Conservation (phyloP, 495 filamentous ascomycete species). For the Neurospora africana region DNA sequence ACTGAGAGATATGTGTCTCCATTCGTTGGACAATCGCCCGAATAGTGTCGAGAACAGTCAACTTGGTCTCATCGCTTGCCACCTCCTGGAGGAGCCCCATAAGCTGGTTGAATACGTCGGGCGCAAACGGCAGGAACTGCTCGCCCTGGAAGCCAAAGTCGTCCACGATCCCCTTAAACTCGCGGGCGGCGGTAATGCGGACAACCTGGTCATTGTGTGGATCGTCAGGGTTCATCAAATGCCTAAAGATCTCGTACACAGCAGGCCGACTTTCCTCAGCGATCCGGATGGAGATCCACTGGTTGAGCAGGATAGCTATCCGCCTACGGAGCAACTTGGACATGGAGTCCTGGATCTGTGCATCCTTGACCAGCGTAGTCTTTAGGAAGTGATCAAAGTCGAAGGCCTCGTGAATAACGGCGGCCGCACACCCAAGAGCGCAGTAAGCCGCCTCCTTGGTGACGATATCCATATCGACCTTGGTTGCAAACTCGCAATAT, state of each 20-base stretch:
- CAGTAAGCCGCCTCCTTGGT: slow-evolving; percentile 91
- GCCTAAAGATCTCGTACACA: slow-evolving; percentile 83
- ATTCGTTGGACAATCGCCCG: slow-evolving; percentile 68
- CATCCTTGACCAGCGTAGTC: slow-evolving; percentile 64
- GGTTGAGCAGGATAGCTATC: slow-evolving; percentile 75
- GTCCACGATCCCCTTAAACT: slow-evolving; percentile 67
- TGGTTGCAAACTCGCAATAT: slow-evolving; percentile 66
- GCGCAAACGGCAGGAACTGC: slow-evolving; percentile 62
- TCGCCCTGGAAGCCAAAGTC: slow-evolving; percentile 69
- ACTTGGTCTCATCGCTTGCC: slow-evolving; percentile 74
- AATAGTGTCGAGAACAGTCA: slow-evolving; percentile 77
- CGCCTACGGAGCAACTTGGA: slow-evolving; percentile 82
- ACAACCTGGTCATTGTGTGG: slow-evolving; percentile 82
- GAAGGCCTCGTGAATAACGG: slow-evolving; percentile 54
- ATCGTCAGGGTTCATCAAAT: slow-evolving; percentile 71
- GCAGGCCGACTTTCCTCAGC: slow-evolving; percentile 51
- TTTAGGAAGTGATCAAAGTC: slow-evolving; percentile 76
- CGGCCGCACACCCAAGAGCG: slow-evolving; percentile 75
- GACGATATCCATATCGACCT: slow-evolving; percentile 57
- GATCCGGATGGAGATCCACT: slow-evolving; percentile 76
- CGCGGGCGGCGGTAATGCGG: slow-evolving; percentile 77
- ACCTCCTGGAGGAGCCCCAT: slow-evolving; percentile 70
- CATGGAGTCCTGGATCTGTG: slow-evolving; percentile 61
- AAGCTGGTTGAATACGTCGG: slow-evolving; percentile 54
- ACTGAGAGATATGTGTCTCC: slow-evolving; percentile 61